Evolutionary conservation across 345 rosid species (phyloP).

Genomic region (Melaleuca alternifolia): DNA sequence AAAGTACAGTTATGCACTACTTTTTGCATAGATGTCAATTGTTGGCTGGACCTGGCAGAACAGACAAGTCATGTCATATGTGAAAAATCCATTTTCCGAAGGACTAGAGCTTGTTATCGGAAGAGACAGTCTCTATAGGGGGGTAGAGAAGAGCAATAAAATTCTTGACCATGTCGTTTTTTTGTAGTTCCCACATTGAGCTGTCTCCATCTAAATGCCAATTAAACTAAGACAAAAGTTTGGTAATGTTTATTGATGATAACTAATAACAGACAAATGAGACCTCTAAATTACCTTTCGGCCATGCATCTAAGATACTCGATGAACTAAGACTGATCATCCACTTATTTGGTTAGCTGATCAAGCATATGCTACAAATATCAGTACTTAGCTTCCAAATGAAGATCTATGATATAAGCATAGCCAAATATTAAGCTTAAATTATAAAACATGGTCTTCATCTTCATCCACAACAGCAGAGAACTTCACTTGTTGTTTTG

Average conservation of each 20-base stretch:
- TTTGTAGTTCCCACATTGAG: neutral
- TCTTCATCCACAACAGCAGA: neutral
- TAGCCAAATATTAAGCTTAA: neutral
- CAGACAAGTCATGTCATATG: neutral
- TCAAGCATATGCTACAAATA: neutral
- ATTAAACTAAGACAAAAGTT: neutral
- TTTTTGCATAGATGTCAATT: neutral
- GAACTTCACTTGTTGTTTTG: neutral
- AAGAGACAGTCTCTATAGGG: neutral
- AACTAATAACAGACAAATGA: neutral
- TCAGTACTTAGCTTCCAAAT: neutral
- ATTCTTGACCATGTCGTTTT: neutral
- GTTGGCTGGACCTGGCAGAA: neutral
- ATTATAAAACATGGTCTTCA: neutral
- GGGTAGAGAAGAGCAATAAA: neutral
- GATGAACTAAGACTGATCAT: neutral
- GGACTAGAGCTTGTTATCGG: neutral
- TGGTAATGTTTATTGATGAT: neutral
- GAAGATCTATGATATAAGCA: neutral
- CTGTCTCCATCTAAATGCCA: neutral
- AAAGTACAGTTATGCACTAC: neutral
- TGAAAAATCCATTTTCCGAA: no score
- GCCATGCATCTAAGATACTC: neutral
- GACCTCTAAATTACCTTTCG: neutral
- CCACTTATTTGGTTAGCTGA: neutral